Evolutionary conservation across 2,329 filamentous ascomycete species (phyloP), one percentile per base, ranked within the genome.

Genomic region (Cercospora zeae-maydis): DNA sequence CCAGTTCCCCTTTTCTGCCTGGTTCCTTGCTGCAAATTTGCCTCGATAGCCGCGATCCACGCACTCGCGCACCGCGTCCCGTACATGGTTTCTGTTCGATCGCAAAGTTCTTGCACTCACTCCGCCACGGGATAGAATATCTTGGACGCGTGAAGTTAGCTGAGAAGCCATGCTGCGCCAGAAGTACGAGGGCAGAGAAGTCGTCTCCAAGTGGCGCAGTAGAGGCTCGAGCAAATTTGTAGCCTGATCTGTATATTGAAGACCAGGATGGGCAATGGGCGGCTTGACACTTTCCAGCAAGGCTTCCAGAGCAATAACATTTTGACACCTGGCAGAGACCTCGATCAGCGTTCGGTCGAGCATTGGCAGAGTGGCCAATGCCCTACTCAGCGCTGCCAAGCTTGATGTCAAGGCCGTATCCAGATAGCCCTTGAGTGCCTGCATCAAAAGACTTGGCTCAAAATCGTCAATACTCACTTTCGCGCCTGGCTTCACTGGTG

Each of bases 131-230:
- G 84, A 86, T 62, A 96, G 77, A 49, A 98, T 91, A 68, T 98
- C 93, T 75, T 92, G 88, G 0, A 96, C 92, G 21, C 91, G 85
- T 0, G 87, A 81, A 3, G 89, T 86, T 63, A 98, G 81, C 61
- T 86, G 88, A 0, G 89, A 86, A 0, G 95, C 95, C 71, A 98
- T 84, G 8, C 89, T 90, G 58, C 95, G 85, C 92, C 95, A 99
- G 78, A 96, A 99, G 75, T 93, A 96, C 0, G 90, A 93, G 1
- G 92, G 87, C 14, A 99, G 80, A 1, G 91, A 95, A 0, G 90
- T 86, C 0, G 92, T 96, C 76, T 98, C 95, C 7, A 99, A 84
- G 10, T 84, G 80, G 8, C 96, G 83, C 5, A 76, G 68, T 0
- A 96, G 79, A 0, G 88, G 88, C 21, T 88, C 84, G 0, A 97